Base-by-base conservation (phyloP, 1,139 yeast species). In the Yamadazyma blattariae region DNA sequence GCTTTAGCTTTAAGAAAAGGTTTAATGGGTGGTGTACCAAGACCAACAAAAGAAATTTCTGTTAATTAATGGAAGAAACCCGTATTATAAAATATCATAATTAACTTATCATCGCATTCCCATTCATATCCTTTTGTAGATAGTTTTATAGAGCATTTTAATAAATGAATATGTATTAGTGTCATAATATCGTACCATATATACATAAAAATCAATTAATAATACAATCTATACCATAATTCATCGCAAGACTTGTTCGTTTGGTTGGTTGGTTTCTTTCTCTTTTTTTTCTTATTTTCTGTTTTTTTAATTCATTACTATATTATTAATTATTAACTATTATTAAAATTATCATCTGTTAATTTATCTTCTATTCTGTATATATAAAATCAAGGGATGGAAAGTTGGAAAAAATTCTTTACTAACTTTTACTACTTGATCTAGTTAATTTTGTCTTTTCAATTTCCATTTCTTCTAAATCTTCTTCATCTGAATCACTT, bases 1-100 rank as follows among this genome's bases (percentile, higher is more conserved):
- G 82, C 80, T 10, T 81, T 87, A 51, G 97, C 96, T 15, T 89
- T 85, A 61, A 77, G 87, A 46, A 88, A 87, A 59, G 97, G 98
- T 30, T 77, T 92, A 39, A 89, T 90, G 73, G 95, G 96, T 1
- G 72, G 72, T 1, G 71, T 68, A 4, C 75, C 75, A 1, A 58
- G 59, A 33, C 39, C 39, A 10, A 12, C 16, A 10, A 17, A 20
- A 13, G 18, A n/a, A n/a, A n/a, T n/a, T n/a, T n/a, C n/a, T n/a
- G n/a, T n/a, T n/a, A n/a, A n/a, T n/a, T n/a, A n/a, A n/a, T n/a
- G 8, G 14, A 8, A 8, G 30, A 28, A 20, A 28, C 22, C 11
- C 6, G 19, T 18, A n/a, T 18, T 19, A n/a, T 28, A 20, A 14
- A 26, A 26, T 5, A 6, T 5, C 7, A 7, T 14, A 11, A 26